phyloP scores from a whole-genome alignment of 495 filamentous ascomycete species.

The Penicillium riverlandense region DNA sequence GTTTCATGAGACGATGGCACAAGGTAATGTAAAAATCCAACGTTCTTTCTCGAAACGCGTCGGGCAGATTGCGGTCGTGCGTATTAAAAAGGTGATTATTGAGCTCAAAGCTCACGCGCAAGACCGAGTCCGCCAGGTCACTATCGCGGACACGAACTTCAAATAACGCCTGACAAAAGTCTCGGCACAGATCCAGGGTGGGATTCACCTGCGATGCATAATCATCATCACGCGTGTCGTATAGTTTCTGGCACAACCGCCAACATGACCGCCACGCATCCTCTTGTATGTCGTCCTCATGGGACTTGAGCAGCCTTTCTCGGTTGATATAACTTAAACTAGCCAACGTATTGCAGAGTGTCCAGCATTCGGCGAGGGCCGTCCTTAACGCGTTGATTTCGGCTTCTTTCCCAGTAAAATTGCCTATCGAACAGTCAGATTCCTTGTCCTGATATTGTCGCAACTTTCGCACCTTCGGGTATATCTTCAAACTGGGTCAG shows the following conservation, averaged over 20 bases:
- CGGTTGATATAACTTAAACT: slow-evolving; percentile 79
- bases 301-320: slow-evolving; percentile 61
- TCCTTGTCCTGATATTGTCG: slow-evolving; percentile 3
- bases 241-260: slow-evolving; percentile 82
- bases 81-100: slow-evolving; percentile 94
- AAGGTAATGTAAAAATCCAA: slow-evolving; percentile 91
- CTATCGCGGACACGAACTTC: slow-evolving; percentile 70
- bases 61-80: slow-evolving; percentile 76
- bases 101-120: slow-evolving; percentile 87
- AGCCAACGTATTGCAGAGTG: slow-evolving; percentile 83
- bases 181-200: slow-evolving; percentile 79
- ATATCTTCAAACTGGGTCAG: slow-evolving; percentile 29
- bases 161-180: slow-evolving; percentile 87
- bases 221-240: slow-evolving; percentile 68
- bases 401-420: slow-evolving; percentile 43
- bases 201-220: slow-evolving; percentile 64
- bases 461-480: slow-evolving; percentile 27
- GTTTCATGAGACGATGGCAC: slow-evolving; percentile 91
- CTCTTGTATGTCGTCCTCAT: slow-evolving; percentile 67
- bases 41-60: slow-evolving; percentile 82
- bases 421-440: slow-evolving; percentile 9
- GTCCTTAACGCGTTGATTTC: slow-evolving; percentile 68
- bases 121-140: slow-evolving; percentile 72
- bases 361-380: slow-evolving; percentile 88
- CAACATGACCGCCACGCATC: slow-evolving; percentile 89